Evolutionary conservation across 2,329 filamentous ascomycete species (phyloP).

Genomic region (Fusarium miscanthi): DNA sequence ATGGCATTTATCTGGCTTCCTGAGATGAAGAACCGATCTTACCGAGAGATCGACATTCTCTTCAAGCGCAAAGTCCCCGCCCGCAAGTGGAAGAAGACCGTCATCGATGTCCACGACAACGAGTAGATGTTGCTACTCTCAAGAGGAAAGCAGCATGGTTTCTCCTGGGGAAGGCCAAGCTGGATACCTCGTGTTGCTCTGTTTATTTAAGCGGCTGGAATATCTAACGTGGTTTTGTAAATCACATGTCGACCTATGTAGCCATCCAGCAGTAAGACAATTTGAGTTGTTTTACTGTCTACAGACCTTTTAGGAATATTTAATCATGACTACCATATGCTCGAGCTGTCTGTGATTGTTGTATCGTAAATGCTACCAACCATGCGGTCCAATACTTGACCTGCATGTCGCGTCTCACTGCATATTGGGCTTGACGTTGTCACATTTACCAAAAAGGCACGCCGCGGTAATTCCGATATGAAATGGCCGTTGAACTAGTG

Average conservation of each 20-base stretch:
- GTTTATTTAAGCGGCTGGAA: slow-evolving; percentile 12
- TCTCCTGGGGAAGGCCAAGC: neutral
- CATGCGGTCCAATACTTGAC: neutral
- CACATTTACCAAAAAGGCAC: fast-evolving
- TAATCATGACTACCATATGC: neutral
- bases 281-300: neutral
- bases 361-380: fast-evolving
- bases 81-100: slow-evolving; percentile 66
- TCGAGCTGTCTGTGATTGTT: fast-evolving
- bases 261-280: neutral
- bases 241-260: neutral
- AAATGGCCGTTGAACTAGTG: neutral
- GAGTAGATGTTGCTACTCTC: slow-evolving; percentile 58
- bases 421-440: neutral
- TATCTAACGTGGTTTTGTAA: neutral
- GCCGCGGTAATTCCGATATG: fast-evolving
- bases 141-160: neutral
- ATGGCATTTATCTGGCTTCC: slow-evolving; percentile 62
- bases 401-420: neutral
- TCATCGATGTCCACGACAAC: slow-evolving; percentile 69
- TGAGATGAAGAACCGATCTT: slow-evolving; percentile 68
- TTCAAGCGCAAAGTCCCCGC: slow-evolving; percentile 65
- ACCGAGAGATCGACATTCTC: slow-evolving; percentile 71
- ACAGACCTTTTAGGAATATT: neutral
- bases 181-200: neutral